A percentile compares a stretch with the other conserved stretches of the same genome.
Evolutionary conservation across 441 rosid genomes (phyloP).

Genomic region (Bruguiera hainesii): DNA sequence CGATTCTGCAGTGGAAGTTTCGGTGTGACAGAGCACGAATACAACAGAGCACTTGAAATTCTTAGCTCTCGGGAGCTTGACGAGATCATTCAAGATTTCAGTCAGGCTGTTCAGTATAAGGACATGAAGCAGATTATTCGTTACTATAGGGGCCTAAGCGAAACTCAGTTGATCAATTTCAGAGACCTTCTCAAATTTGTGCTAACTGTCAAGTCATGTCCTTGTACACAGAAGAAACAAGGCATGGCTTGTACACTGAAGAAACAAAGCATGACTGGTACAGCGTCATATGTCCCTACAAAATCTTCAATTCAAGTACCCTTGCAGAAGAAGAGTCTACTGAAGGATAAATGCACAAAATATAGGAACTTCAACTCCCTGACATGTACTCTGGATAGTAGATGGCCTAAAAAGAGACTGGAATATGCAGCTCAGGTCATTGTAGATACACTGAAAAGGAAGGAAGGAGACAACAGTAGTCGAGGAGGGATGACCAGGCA

Average conservation of each 20-base stretch:
- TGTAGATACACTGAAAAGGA: constrained; percentile 56
- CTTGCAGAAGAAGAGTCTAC: constrained; percentile 28
- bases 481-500: constrained; percentile 76
- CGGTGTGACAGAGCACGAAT: constrained; percentile 60
- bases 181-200: constrained; percentile 72
- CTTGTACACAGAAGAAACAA: constrained; percentile 37
- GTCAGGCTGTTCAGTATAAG: constrained; percentile 20
- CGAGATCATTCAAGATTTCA: constrained; percentile 45
- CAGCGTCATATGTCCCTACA: constrained; percentile 19
- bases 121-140: constrained; percentile 44
- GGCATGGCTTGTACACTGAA: constrained; percentile 25
- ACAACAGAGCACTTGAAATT: constrained; percentile 55
- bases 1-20: constrained; percentile 64
- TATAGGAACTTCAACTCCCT: constrained; percentile 41
- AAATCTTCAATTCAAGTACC: constrained; percentile 27
- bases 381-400: constrained; percentile 54
- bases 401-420: constrained; percentile 86
- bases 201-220: constrained; percentile 53
- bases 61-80: constrained; percentile 60
- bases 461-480: constrained; percentile 32
- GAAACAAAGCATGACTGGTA: constrained; percentile 27
- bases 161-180: constrained; percentile 51
- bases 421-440: constrained; percentile 76
- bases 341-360: constrained; percentile 36
- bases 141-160: constrained; percentile 57